Base-by-base conservation (phyloP, 305 asterid genomes). In the Solanum hybrid region DNA sequence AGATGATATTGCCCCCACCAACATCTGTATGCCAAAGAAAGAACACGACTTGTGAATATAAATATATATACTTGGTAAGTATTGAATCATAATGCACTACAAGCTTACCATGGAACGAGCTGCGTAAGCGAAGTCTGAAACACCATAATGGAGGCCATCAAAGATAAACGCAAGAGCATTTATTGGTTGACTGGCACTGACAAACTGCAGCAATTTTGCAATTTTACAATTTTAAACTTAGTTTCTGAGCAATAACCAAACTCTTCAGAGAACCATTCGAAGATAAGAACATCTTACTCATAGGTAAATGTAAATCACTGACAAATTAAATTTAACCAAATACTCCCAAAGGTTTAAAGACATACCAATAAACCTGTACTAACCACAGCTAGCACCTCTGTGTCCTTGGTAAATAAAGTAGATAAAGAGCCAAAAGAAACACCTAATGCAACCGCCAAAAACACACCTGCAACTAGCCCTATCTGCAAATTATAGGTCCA, bases 91-190 rank as follows among this genome's bases (percentile, higher is more conserved):
- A 78, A 86, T 38, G 87, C 89, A 75, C 36, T 72, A 51, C 73
- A 75, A 77, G 73, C 93, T 57, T 91, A 97, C 99, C 99, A 96
- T 97, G 38, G 99, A 96, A 90, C 89, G 81, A 33, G 99, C 99
- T 86, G 98, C 97, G 77, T 94, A 97, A 86, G 94, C 93, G 73
- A 97, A 97, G 92, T 97, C 99, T 11, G 99, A 97, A 90, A 96
- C 97, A 86, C 99, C 99, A 82, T 95, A 96, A 90, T 96, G 98
- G 84, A 97, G 99, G 79, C 99, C 99, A 70, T 97, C 99, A 73
- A 94, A 93, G 88, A 96, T 93, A 89, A 95, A 97, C 45, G 99
- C 99, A 89, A 97, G 92, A 7, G 99, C 96, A 91, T 93, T 97
- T 77, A 97, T 78, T 77, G 99, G 99, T 91, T 97, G 99, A 91